These are phyloP conservation scores for Zygosaccharomyces gambellarensis DNA, from an alignment of 805 yeast genomes.

Conservation along the genomic window DNA sequence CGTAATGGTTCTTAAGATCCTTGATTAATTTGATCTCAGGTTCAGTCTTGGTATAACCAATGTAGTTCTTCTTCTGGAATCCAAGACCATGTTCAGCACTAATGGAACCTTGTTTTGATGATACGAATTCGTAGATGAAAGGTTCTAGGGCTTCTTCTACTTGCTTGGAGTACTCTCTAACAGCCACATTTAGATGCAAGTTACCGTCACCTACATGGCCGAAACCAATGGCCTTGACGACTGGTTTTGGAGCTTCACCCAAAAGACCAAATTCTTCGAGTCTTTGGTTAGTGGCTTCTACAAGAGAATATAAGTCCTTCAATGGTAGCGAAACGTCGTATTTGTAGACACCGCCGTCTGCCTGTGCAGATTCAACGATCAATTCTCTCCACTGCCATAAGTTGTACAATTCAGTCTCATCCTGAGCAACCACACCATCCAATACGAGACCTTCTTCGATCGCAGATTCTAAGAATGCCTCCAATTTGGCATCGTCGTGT, in stretches of 20 bases:
- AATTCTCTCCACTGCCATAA: constrained; percentile 97
- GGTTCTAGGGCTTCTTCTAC: constrained; percentile 87
- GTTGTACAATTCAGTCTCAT: constrained; percentile 75
- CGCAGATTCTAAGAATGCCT: constrained; percentile 71
- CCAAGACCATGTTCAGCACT: constrained; percentile 98
- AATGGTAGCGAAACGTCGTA: constrained; percentile 94
- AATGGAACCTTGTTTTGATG: constrained; percentile 69
- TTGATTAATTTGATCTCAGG: constrained; percentile 70
- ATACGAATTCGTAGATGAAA: constrained; percentile 88
- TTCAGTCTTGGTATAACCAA: constrained; percentile 76
- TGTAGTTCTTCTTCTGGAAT: constrained; percentile 88
- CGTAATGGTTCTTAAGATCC: constrained; percentile 72
- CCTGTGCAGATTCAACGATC: constrained; percentile 82
- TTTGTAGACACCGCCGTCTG: constrained; percentile 92
- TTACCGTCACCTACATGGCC: constrained; percentile 99
- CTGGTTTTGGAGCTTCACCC: constrained; percentile 59
- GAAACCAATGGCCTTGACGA: constrained; percentile 85
- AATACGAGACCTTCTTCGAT: constrained; percentile 79
- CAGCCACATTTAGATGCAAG: constrained; percentile 88
- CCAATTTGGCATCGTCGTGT: constrained; percentile 89
- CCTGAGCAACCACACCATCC: constrained; percentile 97
- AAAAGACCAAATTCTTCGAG: constrained; percentile 53
- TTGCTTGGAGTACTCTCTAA: constrained; percentile 70
- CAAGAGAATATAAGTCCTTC: constrained; percentile 71
- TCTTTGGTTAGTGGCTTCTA: constrained; percentile 66